Evolutionary conservation across 1,284 basidiomycete genomes (phyloP).

Genomic region (Fomitopsis palustris): DNA sequence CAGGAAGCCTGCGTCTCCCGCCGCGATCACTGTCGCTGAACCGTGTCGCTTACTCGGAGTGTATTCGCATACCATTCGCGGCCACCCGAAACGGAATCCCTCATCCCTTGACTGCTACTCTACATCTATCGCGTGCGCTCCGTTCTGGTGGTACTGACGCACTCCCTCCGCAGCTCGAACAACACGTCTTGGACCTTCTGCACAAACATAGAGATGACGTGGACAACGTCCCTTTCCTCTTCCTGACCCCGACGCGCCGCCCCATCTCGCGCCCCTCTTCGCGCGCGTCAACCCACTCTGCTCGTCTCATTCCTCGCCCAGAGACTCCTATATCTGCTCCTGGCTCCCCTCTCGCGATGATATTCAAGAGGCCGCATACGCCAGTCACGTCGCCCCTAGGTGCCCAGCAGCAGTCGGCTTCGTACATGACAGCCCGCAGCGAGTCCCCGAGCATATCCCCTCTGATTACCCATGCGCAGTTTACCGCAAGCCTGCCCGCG

Average conservation of each 20-base stretch:
- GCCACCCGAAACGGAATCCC: not conserved
- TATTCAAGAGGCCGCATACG: conserved; percentile 75
- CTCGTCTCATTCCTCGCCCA: conserved; percentile 58
- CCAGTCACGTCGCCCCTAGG: conserved; percentile 71
- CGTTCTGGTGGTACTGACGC: not conserved
- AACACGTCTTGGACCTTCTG: conserved; percentile 80
- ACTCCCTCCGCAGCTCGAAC: conserved; percentile 52
- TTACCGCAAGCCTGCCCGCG: conserved; percentile 64
- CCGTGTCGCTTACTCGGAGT: not conserved
- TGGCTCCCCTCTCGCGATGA: conserved; percentile 62
- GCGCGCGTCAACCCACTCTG: conserved; percentile 68
- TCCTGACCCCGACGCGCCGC: conserved; percentile 72
- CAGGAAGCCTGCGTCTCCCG: not conserved
- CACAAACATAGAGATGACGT: conserved; percentile 82
- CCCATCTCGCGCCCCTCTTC: conserved; percentile 81
- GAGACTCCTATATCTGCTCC: conserved; percentile 73
- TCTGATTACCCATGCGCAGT: conserved; percentile 61
- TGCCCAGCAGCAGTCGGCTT: conserved; percentile 42
- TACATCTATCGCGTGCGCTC: too few species aligned
- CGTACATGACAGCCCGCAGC: conserved; percentile 57
- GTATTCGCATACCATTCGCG: not conserved
- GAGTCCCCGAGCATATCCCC: conserved; percentile 69
- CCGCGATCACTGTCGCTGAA: not conserved
- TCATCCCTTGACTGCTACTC: not conserved
- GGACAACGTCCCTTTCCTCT: conserved; percentile 77